Conservation (phyloP, 495 filamentous ascomycete species). For the Tuber indicum region DNA sequence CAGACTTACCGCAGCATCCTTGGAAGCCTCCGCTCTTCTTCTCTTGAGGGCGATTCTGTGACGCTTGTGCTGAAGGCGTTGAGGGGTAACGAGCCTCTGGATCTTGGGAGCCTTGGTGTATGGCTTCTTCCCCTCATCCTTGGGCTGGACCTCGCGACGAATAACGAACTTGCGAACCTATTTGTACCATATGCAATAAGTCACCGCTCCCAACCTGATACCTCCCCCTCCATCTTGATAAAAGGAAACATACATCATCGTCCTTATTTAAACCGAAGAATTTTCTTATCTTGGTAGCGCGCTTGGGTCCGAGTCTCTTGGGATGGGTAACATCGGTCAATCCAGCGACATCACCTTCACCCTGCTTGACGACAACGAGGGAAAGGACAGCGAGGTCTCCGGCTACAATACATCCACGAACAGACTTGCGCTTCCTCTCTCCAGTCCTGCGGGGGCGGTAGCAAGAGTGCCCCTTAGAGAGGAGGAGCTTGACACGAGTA, state of each 20-base stretch:
- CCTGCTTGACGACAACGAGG: conserved; percentile 92
- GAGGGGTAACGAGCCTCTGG: conserved; percentile 97
- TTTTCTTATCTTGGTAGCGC: conserved; percentile 96
- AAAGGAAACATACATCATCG: conserved; percentile 84
- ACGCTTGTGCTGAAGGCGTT: conserved; percentile 99
- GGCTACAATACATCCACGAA: conserved; percentile 95
- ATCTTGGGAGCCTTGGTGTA: conserved; percentile 99
- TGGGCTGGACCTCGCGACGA: conserved; percentile 90
- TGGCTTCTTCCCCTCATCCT: conserved; percentile 88
- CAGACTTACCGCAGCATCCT: conserved; percentile 92
- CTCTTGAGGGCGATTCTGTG: conserved; percentile 96
- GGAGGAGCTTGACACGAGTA: conserved; percentile 91
- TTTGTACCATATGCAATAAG: conserved; percentile 14
- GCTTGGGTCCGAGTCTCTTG: conserved; percentile 97
- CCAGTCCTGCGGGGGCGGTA: conserved; percentile 95
- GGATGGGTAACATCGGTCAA: conserved; percentile 94
- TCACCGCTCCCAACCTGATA: neutral
- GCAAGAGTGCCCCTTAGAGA: conserved; percentile 89
- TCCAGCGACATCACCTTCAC: conserved; percentile 85
- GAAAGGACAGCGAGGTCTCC: conserved; percentile 90
- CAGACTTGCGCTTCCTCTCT: conserved; percentile 97
- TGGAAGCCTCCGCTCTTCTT: conserved; percentile 83
- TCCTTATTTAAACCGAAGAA: conserved; percentile 99
- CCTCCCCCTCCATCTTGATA: conserved; percentile 13
- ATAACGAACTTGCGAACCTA: conserved; percentile 98